Evolutionary conservation across 2,329 filamentous ascomycete genomes (phyloP), one percentile per base, ranked within the genome.

Genomic region (Helminthosporium solani): DNA sequence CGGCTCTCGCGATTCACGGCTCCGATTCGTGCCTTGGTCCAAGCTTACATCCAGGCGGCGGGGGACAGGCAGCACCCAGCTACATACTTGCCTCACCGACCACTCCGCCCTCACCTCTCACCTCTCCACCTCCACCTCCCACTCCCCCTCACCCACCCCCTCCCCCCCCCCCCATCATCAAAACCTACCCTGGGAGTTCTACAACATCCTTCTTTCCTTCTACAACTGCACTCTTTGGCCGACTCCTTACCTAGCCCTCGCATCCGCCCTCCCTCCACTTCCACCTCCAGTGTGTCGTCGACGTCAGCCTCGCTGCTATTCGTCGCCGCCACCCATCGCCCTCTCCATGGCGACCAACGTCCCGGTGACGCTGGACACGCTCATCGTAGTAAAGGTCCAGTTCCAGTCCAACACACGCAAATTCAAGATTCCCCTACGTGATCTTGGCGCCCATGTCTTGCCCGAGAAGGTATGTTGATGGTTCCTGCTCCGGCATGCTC

Each of bases 381-480:
- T 82, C 55, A 87, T 97, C 72, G 90, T 87, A 56, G 77, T 96
- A 75, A 97, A 97, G 78, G 80, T 95, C 66, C 81, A 83, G 63
- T 83, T 87, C 64, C 83, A 90, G 65, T 88, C 88, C 49, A 76
- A 74, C 63, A 87, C 85, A 63, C 85, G 87, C 64, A 87, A 90
- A 61, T 88, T 95, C 76, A 96, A 95, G 80, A 80, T 97, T 55
- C 87, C 90, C 45, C 81, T 97, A 65, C 84, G 85, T 67, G 92
- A 97, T 58, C 84, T 97, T 46, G 83, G 83, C 53, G 83, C 87
- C 40, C 77, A 76, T 54, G 79, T 83, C 37, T 82, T 99, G 31
- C 89, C 91, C 60, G 78, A 83, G 63, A 95, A 92, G 83, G 94
- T 97, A 81, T 68, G 87, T 81, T 36, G 27, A 42, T 27, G 25